Evolutionary conservation across 352 stramenopile species (phyloP).

Genomic region (Pythium volutum): DNA sequence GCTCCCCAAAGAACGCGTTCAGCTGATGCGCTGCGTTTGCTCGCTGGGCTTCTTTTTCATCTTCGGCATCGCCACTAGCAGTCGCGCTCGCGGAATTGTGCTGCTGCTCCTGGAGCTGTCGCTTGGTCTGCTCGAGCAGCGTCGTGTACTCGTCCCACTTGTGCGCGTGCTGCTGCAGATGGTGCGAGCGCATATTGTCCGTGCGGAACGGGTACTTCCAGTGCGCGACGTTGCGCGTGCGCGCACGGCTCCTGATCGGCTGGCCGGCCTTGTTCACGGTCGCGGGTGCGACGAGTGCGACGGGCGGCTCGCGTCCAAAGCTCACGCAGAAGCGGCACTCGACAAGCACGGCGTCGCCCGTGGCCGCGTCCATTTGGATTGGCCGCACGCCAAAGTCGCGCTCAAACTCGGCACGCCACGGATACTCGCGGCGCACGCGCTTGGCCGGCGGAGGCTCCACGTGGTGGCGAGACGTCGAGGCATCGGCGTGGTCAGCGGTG

Average conservation of each 20-base stretch:
- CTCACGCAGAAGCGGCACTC: conserved; percentile 38
- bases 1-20: conserved; percentile 23
- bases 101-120: conserved; percentile 8
- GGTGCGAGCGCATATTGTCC: conserved; percentile 45
- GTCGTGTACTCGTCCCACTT: conserved; percentile 32
- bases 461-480: background rate
- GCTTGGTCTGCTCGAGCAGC: conserved; percentile 27
- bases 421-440: conserved; percentile 25
- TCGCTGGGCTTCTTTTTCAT: background rate
- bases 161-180: conserved; percentile 30
- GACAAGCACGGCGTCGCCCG: conserved; percentile 30
- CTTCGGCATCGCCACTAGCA: background rate
- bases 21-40: background rate
- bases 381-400: conserved; percentile 32
- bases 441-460: conserved; percentile 19
- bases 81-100: too few relatives aligned
- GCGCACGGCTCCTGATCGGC: conserved; percentile 26
- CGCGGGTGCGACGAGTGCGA: background rate
- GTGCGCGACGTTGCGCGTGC: conserved; percentile 32
- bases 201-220: conserved; percentile 38
- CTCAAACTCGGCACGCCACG: conserved; percentile 35
- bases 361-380: conserved; percentile 24
- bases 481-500: too few relatives aligned
- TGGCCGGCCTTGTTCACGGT: conserved; percentile 11
- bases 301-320: conserved; percentile 36